Evolutionary conservation across 352 stramenopile genomes (phyloP).

Genomic region (Phytophthora idaei): DNA sequence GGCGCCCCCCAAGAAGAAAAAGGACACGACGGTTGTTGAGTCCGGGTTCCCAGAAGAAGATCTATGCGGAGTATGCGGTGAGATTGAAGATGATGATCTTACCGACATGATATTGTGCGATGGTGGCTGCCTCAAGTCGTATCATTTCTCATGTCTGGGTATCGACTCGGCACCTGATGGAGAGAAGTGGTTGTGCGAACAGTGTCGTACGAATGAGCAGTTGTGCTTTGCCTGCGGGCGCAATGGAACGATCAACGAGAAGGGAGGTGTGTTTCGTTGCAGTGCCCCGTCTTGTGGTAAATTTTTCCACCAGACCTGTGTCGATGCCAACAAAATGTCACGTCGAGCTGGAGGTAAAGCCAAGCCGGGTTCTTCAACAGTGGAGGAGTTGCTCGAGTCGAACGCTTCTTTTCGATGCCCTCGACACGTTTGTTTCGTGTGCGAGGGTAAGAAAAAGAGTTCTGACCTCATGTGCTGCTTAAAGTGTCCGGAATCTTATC

Average conservation of each 20-base stretch:
- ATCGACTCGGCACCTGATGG: conserved; percentile 71
- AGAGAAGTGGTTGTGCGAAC: conserved; percentile 90
- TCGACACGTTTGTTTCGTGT: conserved; percentile 85
- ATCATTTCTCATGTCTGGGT: conserved; percentile 92
- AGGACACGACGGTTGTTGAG: conserved; percentile 15
- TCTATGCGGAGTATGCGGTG: conserved; percentile 74
- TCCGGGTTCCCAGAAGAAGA: conserved; percentile 77
- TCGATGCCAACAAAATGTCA: conserved; percentile 69
- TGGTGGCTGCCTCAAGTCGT: conserved; percentile 90
- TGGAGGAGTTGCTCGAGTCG: conserved; percentile 64
- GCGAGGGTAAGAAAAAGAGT: conserved; percentile 76
- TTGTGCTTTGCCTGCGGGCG: conserved; percentile 88
- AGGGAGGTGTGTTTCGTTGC: conserved; percentile 84
- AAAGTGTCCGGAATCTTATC: conserved; percentile 92
- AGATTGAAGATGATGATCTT: conserved; percentile 84
- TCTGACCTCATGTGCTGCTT: conserved; percentile 91
- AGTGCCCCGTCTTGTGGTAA: conserved; percentile 70
- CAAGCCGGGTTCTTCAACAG: conserved; percentile 38
- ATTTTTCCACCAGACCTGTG: conserved; percentile 86
- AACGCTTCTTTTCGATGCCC: conserved; percentile 89
- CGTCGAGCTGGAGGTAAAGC: conserved; percentile 45
- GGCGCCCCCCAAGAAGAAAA: conserved; percentile 37
- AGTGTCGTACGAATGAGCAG: conserved; percentile 90
- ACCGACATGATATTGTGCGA: conserved; percentile 93
- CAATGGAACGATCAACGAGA: conserved; percentile 89